Percentiles rank a stretch among this genome's conserved stretches.
Conservation (phyloP, 306 rosid species). For the Cucumis cinereus region DNA sequence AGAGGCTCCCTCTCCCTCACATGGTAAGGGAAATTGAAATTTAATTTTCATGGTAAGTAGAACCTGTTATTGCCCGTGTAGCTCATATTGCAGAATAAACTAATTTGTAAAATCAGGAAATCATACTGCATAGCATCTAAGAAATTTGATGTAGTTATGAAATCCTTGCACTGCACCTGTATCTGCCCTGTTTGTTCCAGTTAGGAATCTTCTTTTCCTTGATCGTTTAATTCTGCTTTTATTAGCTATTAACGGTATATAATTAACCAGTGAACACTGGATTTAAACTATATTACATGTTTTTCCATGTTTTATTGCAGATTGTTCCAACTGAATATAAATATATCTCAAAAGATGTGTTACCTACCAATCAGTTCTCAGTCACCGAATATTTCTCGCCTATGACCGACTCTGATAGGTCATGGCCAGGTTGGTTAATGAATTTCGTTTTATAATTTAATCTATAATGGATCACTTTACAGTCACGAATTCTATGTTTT, state of each 20-base stretch:
- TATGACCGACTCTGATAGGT: slow-evolving; percentile 54
- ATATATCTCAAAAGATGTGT: slow-evolving; percentile 74
- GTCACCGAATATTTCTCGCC: slow-evolving; percentile 93
- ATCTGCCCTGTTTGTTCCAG: not conserved
- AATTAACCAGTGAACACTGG: not conserved
- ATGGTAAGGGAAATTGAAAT: not conserved
- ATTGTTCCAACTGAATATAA: slow-evolving; percentile 89
- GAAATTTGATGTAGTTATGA: not conserved
- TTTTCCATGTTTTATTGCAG: slow-evolving; percentile 34
- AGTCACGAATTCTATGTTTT: not conserved
- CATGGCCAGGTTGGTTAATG: slow-evolving; percentile 79
- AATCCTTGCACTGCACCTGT: not conserved
- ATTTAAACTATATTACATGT: not conserved
- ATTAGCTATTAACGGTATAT: not conserved
- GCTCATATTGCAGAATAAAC: not conserved
- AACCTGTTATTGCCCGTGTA: not conserved
- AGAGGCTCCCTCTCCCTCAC: not conserved
- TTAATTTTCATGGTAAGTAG: not conserved
- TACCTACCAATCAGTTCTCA: slow-evolving; percentile 93
- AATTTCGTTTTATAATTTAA: not conserved
- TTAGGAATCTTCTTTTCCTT: not conserved
- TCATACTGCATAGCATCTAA: not conserved
- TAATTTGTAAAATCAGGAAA: not conserved
- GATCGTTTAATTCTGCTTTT: not conserved
- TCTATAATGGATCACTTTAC: not conserved